These are phyloP conservation scores for Colletotrichum sidae DNA, from an alignment of 2,329 filamentous ascomycete genomes.

Conservation along the genomic window DNA sequence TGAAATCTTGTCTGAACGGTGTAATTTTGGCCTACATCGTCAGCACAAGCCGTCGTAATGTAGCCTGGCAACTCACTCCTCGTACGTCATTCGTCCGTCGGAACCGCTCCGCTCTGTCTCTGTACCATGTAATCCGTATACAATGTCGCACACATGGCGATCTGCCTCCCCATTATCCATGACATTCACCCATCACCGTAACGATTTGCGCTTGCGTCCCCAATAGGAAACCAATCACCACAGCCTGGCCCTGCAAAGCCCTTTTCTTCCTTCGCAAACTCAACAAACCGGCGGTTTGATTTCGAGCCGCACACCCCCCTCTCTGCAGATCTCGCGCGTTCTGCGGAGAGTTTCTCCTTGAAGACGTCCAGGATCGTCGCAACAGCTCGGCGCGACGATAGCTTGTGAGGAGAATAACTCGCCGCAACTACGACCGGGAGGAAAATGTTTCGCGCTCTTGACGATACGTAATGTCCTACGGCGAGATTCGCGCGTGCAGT, in stretches of 20 bases:
- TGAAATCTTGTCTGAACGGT: no score
- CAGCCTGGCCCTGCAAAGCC: no score
- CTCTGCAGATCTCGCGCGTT: conserved; percentile 21
- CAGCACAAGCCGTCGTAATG: no score
- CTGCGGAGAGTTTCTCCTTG: conserved; percentile 12
- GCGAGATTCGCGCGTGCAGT: no score
- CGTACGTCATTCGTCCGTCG: conserved; percentile 16
- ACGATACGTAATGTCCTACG: no score
- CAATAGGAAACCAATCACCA: no score
- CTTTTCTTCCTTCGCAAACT: no score
- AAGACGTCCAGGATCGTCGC: conserved; percentile 24
- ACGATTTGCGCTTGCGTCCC: no score
- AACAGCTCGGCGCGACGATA: conserved; percentile 15
- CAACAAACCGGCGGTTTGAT: no score
- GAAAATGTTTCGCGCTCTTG: no score
- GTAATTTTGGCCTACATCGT: no score
- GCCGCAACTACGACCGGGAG: neutral
- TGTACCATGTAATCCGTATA: neutral
- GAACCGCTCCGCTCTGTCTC: conserved; percentile 19
- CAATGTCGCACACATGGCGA: conserved; percentile 3
- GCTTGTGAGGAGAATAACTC: conserved; percentile 5
- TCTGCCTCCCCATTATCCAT: neutral
- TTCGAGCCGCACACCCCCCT: neutral
- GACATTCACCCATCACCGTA: neutral
- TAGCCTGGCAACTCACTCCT: neutral